Conservation (phyloP, 345 rosid species). For the Bruguiera sexangula region DNA sequence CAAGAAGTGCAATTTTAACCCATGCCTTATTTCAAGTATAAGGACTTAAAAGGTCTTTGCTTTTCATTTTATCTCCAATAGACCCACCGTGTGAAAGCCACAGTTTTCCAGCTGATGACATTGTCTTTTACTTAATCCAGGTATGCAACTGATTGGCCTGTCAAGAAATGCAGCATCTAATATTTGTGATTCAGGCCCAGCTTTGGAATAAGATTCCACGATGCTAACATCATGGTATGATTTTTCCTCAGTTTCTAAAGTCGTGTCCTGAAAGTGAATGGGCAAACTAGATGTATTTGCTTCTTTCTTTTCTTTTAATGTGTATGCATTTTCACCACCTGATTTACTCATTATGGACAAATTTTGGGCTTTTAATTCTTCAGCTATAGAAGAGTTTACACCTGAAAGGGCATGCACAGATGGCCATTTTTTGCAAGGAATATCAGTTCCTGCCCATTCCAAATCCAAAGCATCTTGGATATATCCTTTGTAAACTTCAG, state of each 20-base stretch:
- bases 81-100: constrained; percentile 81
- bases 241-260: constrained; percentile 35
- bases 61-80: constrained; percentile 13
- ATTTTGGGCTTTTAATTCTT: background rate
- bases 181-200: constrained; percentile 16
- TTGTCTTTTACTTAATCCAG: constrained; percentile 69
- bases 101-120: constrained; percentile 53
- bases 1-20: constrained; percentile 16
- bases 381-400: constrained; percentile 32
- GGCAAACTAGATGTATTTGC: constrained; percentile 26
- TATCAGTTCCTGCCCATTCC: constrained; percentile 46
- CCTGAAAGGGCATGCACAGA: constrained; percentile 30
- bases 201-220: constrained; percentile 19
- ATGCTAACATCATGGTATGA: constrained; percentile 21
- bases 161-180: constrained; percentile 42
- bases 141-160: constrained; percentile 46
- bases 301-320: constrained; percentile 23
- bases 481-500: constrained; percentile 36
- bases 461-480: constrained; percentile 32
- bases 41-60: constrained; percentile 2
- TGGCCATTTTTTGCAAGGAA: constrained; percentile 43
- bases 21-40: constrained; percentile 13
- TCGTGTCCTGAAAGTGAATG: constrained; percentile 20
- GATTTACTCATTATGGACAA: background rate
- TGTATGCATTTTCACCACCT: background rate